Base-by-base conservation (phyloP, 2,329 filamentous ascomycete species). In the Ophiostoma sp. region DNA sequence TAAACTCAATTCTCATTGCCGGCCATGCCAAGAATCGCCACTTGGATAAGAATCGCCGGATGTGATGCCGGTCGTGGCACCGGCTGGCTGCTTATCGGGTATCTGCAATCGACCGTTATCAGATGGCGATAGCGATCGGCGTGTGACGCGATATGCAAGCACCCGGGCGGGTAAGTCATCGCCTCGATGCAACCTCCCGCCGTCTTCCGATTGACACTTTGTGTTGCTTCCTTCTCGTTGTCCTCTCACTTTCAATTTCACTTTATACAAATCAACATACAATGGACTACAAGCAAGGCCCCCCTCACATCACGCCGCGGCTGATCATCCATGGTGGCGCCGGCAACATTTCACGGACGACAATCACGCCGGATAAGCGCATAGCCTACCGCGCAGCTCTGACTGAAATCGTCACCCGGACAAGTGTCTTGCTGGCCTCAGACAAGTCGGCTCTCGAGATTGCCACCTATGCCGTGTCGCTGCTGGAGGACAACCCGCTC, bases 401-500 rank as follows among this genome's bases (percentile, higher is more conserved):
- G 23, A 80, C 89, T 27, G 79, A 79, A 2, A 90, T 91, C 74
- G 86, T 91, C 74, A 23, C 62, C 33, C 33, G 62, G 31, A 39
- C 62, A 17, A 39, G 62, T 23, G 62, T 39, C 33, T 27, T 27
- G 31, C n/a, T 48, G 84, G 0, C 17, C 20, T 2, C 15, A 1
- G 20, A 39, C 20, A 23, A n/a, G 62, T 39, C 62, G 35, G 91
- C 93, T 0, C 84, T 97, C 17, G 88, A 92, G 70, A 86, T 88
- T 0, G 92, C 92, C 1, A 89, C 90, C 1, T 86, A 89, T 77
- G 93, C 93, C 64, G 92, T 96, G 13, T 81, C 83, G 0, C 83
- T 89, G 35, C 86, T 97, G 20, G 93, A 97, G 80, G 83, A 96
- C 76, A 87, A 93, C 76, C 85, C 89, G 1, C 85, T 96, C 4